A percentile compares a stretch with the other conserved stretches of the same genome.
Evolutionary conservation across 352 stramenopile species (phyloP).

Genomic region (Globisporangium nunn): DNA sequence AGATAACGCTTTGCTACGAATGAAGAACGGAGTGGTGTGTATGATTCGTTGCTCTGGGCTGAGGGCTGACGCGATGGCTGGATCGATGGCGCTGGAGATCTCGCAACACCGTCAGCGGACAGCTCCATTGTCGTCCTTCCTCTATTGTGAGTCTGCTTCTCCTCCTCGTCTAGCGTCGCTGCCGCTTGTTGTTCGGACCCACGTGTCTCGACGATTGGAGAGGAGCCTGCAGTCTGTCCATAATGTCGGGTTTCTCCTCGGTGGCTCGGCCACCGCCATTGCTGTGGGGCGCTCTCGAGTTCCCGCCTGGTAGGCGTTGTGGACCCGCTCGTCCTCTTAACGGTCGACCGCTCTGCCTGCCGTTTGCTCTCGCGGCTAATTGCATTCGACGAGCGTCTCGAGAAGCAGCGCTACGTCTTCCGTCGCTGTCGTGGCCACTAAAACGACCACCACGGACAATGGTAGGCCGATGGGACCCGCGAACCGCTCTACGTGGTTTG

Average conservation of each 20-base stretch:
- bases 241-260: constrained; percentile 3
- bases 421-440: not conserved
- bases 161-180: constrained; percentile 1
- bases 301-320: not conserved
- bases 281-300: not conserved
- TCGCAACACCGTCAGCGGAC: not conserved
- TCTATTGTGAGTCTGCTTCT: not conserved
- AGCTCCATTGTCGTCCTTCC: too few relatives aligned
- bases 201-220: constrained; percentile 4
- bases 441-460: not conserved
- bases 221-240: constrained; percentile 9
- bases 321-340: not conserved
- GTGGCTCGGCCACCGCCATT: too few relatives aligned
- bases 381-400: not conserved
- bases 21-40: not conserved
- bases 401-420: not conserved
- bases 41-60: not conserved
- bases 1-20: constrained; percentile 15
- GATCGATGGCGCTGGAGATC: not conserved
- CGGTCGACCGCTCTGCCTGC: not conserved
- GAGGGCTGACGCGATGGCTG: not conserved
- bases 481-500: not conserved
- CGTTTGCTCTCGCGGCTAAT: not conserved
- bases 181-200: constrained; percentile 6
- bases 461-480: not conserved